Conservation (phyloP, 331 rosid species). For the Cydonia oblonga region DNA sequence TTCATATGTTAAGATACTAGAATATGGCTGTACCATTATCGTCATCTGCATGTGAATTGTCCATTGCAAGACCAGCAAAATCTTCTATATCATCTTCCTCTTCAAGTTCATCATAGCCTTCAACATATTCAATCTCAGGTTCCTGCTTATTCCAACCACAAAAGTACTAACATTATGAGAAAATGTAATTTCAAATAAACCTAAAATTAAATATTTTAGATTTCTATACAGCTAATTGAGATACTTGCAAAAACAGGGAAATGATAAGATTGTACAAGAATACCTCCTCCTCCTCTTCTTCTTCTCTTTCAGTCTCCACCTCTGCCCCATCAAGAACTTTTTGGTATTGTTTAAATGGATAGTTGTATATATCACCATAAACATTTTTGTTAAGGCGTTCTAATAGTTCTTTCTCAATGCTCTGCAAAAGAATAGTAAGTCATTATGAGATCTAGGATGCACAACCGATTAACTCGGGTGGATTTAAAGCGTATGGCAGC, state of each 20-base stretch:
- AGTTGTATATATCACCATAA: conserved; percentile 32
- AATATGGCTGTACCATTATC: background rate
- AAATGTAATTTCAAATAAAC: background rate
- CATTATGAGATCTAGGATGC: conserved; percentile 5
- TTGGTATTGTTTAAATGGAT: conserved; percentile 40
- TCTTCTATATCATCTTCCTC: conserved; percentile 18
- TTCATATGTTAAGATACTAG: background rate
- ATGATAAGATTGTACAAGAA: too few species aligned
- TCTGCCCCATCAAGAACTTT: conserved; percentile 52
- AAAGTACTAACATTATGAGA: background rate
- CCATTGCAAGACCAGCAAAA: background rate
- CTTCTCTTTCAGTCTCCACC: conserved; percentile 22
- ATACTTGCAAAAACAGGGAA: background rate
- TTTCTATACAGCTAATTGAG: background rate
- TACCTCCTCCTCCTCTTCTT: conserved; percentile 44
- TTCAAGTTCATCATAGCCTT: conserved; percentile 65
- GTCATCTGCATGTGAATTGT: background rate
- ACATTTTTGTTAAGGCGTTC: background rate
- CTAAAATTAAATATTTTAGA: background rate
- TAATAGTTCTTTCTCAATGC: conserved; percentile 62
- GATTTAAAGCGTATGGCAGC: background rate
- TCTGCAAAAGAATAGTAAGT: conserved; percentile 30
- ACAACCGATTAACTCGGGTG: background rate
- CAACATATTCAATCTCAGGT: conserved; percentile 59
- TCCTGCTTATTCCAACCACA: conserved; percentile 43